Conservation (phyloP, 1,139 yeast genomes). For the Debaryomycetaceae sp. region DNA sequence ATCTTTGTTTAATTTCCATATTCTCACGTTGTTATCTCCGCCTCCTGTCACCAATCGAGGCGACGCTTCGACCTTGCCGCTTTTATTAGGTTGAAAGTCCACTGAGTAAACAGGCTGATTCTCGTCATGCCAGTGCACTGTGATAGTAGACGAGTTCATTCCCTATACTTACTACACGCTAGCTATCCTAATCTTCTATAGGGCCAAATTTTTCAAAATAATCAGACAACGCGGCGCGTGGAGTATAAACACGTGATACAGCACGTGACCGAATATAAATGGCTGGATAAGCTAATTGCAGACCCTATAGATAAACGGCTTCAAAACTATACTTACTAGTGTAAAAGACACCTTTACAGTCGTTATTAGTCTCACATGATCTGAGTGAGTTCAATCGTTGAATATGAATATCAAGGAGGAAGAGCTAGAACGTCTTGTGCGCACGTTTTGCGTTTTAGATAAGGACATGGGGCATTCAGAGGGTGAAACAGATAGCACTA, state of each 20-base stretch:
- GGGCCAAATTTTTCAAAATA: background rate
- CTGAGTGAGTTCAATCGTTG: background rate
- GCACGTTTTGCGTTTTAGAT: background rate
- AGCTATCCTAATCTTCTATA: no score
- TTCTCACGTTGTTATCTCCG: constrained; percentile 84
- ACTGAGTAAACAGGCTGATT: constrained; percentile 81
- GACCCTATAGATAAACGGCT: background rate
- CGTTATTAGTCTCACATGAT: background rate
- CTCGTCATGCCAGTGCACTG: constrained; percentile 81
- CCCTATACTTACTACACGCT: background rate
- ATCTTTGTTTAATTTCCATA: constrained; percentile 42
- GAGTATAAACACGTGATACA: background rate
- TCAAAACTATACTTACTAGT: background rate
- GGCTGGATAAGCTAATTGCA: no score
- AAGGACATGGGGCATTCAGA: background rate
- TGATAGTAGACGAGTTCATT: constrained; percentile 60
- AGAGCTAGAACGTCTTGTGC: background rate
- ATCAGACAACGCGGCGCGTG: background rate
- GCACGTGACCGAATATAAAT: background rate
- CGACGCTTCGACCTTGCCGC: constrained; percentile 15
- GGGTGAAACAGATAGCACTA: background rate
- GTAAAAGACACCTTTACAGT: background rate
- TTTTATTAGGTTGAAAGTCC: constrained; percentile 60
- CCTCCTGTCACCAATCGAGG: constrained; percentile 82
- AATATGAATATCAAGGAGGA: background rate